Conservation (phyloP, 768 basidiomycete species). For the Lentinula detonsa region DNA sequence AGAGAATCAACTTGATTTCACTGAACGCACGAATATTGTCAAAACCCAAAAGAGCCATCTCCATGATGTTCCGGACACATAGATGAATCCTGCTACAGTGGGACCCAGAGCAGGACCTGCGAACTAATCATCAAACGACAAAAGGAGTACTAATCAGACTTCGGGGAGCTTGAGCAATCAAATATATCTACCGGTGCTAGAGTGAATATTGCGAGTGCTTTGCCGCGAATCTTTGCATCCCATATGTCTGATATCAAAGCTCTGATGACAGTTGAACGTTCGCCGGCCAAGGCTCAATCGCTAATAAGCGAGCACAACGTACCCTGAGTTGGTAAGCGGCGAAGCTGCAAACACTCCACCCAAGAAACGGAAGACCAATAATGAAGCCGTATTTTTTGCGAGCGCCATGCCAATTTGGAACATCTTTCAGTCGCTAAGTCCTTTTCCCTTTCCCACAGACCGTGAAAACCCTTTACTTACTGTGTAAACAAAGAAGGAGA, state of each 20-base stretch:
- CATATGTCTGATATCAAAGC: constrained; percentile 56
- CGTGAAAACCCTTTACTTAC: constrained; percentile 22
- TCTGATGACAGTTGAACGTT: constrained; percentile 15
- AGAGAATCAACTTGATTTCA: not conserved
- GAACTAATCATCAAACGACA: not conserved
- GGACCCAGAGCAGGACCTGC: constrained; percentile 61
- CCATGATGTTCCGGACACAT: constrained; percentile 38
- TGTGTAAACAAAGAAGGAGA: constrained; percentile 50
- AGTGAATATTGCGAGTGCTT: constrained; percentile 60
- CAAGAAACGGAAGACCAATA: constrained; percentile 70
- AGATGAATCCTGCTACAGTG: constrained; percentile 42
- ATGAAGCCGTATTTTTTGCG: constrained; percentile 49
- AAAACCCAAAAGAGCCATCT: constrained; percentile 66
- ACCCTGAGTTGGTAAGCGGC: constrained; percentile 68
- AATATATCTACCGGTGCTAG: constrained; percentile 46
- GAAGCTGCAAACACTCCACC: constrained; percentile 64
- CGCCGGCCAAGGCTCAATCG: not conserved
- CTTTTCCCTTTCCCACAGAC: not conserved
- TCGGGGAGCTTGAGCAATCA: not conserved
- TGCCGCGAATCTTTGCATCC: constrained; percentile 55
- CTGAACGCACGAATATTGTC: constrained; percentile 43
- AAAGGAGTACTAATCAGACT: not conserved
- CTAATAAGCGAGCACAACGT: constrained; percentile 7
- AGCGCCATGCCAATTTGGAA: constrained; percentile 64
- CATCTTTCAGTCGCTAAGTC: constrained; percentile 22